A percentile compares a stretch with the other conserved stretches of the same genome.
These are phyloP conservation scores for Xylariaceae sp. DNA, from an alignment of 2,329 filamentous ascomycete species.

Conservation along the genomic window DNA sequence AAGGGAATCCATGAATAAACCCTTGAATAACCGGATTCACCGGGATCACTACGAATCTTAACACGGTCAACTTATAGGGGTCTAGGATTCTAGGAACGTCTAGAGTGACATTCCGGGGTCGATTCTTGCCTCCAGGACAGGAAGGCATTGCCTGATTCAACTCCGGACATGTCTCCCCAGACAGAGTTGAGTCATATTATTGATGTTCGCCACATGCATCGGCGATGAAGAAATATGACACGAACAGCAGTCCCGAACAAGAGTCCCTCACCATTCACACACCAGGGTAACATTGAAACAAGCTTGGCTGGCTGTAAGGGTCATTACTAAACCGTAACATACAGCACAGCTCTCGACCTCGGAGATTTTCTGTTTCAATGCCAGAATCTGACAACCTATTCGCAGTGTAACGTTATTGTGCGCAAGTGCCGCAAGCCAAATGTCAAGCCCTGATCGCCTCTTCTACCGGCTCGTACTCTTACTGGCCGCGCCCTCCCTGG, in stretches of 20 bases:
- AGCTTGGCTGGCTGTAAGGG: neutral
- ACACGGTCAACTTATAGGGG: neutral
- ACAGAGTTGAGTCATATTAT: neutral
- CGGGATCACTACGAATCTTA: neutral
- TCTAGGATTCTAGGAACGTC: neutral
- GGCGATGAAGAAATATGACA: neutral
- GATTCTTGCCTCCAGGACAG: neutral
- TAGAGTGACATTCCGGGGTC: neutral
- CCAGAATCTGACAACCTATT: neutral
- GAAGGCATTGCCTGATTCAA: neutral
- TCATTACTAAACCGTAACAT: neutral
- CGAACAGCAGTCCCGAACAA: neutral
- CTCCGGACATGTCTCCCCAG: neutral
- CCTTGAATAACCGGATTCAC: neutral
- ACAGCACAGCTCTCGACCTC: neutral
- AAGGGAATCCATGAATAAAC: no score
- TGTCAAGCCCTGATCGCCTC: neutral
- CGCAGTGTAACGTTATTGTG: neutral
- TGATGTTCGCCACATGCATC: neutral
- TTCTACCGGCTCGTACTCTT: slow-evolving; percentile 32
- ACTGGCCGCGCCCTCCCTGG: slow-evolving; percentile 54
- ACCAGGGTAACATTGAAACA: neutral
- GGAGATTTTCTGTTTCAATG: neutral
- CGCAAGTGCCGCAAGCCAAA: neutral
- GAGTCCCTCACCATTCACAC: neutral